Evolutionary conservation across 2,329 filamentous ascomycete species (phyloP).

Genomic region (Aaosphaeria arxii): DNA sequence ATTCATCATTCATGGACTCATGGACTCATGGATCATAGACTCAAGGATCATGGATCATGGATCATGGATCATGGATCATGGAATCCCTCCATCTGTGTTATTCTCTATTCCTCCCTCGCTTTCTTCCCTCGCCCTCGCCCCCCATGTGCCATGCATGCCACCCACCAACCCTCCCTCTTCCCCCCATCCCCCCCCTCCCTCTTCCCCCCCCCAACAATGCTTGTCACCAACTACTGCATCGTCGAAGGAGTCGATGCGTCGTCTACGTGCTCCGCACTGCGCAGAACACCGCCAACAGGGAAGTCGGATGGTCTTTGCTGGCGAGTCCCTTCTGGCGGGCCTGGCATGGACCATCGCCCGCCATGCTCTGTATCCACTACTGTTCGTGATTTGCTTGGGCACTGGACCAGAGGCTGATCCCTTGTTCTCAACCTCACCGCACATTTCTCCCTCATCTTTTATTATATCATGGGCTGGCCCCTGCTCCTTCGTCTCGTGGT

Average conservation of each 20-base stretch:
- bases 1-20: background rate
- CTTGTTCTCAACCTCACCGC: slow-evolving; percentile 27
- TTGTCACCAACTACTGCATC: background rate
- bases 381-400: background rate
- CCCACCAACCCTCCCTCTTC: background rate
- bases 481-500: slow-evolving; percentile 19
- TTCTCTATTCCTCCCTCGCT: too few species aligned
- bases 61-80: too few species aligned
- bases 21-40: background rate
- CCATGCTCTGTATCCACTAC: background rate
- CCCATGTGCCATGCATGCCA: background rate
- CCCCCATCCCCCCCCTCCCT: background rate
- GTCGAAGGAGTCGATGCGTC: background rate
- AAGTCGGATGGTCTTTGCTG: background rate
- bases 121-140: background rate
- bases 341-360: background rate
- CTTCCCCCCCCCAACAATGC: background rate
- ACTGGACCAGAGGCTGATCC: slow-evolving; percentile 12
- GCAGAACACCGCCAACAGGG: background rate
- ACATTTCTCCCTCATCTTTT: slow-evolving; percentile 7
- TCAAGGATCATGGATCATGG: background rate
- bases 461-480: slow-evolving; percentile 27
- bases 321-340: background rate
- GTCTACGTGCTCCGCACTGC: too few species aligned
- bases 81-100: too few species aligned